Conservation (phyloP, 129 eudicot genomes). For the Flaveria brownii region DNA sequence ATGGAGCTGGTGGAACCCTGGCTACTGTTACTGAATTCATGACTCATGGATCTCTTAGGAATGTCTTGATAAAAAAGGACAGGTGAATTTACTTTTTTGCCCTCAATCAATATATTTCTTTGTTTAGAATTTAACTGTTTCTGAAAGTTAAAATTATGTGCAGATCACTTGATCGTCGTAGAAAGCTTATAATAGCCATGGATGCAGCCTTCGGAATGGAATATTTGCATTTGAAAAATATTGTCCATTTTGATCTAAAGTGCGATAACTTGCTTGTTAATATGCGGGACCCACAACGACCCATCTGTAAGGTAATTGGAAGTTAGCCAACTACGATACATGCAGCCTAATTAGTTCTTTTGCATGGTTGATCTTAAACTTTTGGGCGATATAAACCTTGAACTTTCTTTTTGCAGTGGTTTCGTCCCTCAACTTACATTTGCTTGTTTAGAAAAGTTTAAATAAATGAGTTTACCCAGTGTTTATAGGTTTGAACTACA, state of each 20-base stretch:
- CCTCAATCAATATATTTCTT: slow-evolving; percentile 1
- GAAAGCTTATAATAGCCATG: slow-evolving; percentile 89
- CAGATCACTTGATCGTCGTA: slow-evolving; percentile 79
- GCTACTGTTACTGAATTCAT: slow-evolving; percentile 91
- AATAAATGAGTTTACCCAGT: neutral
- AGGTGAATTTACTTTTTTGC: slow-evolving; percentile 41
- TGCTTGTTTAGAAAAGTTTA: neutral
- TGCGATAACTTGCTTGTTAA: slow-evolving; percentile 88
- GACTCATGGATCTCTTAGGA: slow-evolving; percentile 91
- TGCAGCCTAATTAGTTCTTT: slow-evolving; percentile 7
- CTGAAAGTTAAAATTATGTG: slow-evolving; percentile 20
- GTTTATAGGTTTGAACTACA: neutral
- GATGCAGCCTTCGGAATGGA: slow-evolving; percentile 99
- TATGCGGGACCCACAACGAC: slow-evolving; percentile 88
- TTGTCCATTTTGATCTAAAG: slow-evolving; percentile 93
- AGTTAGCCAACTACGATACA: slow-evolving; percentile 5
- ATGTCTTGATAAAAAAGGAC: slow-evolving; percentile 74
- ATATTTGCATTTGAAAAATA: slow-evolving; percentile 83
- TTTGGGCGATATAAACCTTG: neutral
- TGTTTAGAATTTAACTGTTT: neutral
- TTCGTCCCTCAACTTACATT: neutral
- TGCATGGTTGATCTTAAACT: slow-evolving; percentile 7
- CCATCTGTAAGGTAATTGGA: slow-evolving; percentile 81
- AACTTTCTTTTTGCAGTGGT: neutral
- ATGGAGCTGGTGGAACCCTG: slow-evolving; percentile 85